Conservation (phyloP, 495 filamentous ascomycete genomes). For the Haplographium delicatum region DNA sequence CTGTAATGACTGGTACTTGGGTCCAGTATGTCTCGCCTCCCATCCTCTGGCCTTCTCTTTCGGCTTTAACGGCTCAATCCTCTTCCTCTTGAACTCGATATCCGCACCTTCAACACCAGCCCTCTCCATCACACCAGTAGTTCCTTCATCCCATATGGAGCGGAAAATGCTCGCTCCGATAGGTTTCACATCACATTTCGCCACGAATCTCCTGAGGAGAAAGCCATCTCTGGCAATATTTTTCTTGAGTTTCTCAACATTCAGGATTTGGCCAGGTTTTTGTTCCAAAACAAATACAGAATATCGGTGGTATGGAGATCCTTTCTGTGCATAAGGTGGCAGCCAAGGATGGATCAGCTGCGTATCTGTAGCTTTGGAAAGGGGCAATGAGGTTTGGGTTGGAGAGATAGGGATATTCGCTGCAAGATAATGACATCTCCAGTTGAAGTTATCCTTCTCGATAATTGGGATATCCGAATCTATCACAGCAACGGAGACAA, state of each 20-base stretch:
- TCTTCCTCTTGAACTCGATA: constrained; percentile 77
- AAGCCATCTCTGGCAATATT: constrained; percentile 55
- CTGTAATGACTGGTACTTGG: constrained; percentile 49
- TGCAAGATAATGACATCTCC: constrained; percentile 81
- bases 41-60: constrained; percentile 47
- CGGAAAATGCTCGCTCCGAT: constrained; percentile 87
- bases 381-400: constrained; percentile 39
- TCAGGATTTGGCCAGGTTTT: constrained; percentile 51
- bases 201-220: constrained; percentile 63
- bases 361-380: constrained; percentile 42
- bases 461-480: constrained; percentile 86
- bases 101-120: constrained; percentile 70
- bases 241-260: constrained; percentile 53
- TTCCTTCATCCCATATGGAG: constrained; percentile 82
- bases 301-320: constrained; percentile 84
- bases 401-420: constrained; percentile 52
- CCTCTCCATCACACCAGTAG: constrained; percentile 75
- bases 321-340: constrained; percentile 82
- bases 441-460: constrained; percentile 69
- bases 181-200: constrained; percentile 60
- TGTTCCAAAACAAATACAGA: constrained; percentile 81
- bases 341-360: constrained; percentile 76
- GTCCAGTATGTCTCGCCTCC: constrained; percentile 50
- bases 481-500: constrained; percentile 78
- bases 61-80: constrained; percentile 43